Conservation (phyloP, 225 moss, liverwort and hornwort genomes). For the Sphagnum contortum region DNA sequence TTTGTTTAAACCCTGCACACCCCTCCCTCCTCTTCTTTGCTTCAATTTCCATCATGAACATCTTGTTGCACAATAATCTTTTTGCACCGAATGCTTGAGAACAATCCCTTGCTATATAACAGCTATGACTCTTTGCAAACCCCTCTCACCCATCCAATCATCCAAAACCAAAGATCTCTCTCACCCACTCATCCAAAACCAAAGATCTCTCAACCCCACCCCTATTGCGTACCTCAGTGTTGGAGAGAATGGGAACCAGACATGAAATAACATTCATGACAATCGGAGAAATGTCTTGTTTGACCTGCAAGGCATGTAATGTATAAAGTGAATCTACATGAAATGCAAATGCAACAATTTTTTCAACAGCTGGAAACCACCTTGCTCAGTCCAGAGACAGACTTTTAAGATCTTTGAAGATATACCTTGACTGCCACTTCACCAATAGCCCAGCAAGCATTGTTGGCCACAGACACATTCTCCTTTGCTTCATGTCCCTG, state of each 20-base stretch:
- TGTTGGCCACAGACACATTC: constrained; percentile 97
- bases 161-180: too few species aligned
- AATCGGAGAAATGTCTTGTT: constrained; percentile 89
- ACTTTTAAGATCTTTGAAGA: too few species aligned
- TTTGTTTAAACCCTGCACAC: constrained; percentile 92
- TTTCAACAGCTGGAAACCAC: too few species aligned
- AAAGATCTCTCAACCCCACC: background rate
- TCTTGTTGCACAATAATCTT: too few species aligned
- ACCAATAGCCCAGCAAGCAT: constrained; percentile 99
- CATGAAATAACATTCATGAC: constrained; percentile 91
- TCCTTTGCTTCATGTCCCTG: constrained; percentile 95
- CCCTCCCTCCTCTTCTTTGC: constrained; percentile 7
- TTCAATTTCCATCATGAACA: too few species aligned
- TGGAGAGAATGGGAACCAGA: constrained; percentile 88
- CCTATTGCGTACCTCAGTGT: constrained; percentile 52
- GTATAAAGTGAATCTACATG: too few species aligned
- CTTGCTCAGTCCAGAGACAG: too few species aligned
- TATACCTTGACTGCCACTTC: constrained; percentile 94
- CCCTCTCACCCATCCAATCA: too few species aligned
- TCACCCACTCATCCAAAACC: background rate
- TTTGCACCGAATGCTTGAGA: too few species aligned
- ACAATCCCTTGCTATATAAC: too few species aligned
- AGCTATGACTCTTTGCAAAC: too few species aligned
- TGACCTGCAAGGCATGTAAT: constrained; percentile 43
- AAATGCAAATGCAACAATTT: too few species aligned